These are phyloP conservation scores for Ligustrum vulgare DNA, from an alignment of 257 asterid genomes.

Conservation along the genomic window DNA sequence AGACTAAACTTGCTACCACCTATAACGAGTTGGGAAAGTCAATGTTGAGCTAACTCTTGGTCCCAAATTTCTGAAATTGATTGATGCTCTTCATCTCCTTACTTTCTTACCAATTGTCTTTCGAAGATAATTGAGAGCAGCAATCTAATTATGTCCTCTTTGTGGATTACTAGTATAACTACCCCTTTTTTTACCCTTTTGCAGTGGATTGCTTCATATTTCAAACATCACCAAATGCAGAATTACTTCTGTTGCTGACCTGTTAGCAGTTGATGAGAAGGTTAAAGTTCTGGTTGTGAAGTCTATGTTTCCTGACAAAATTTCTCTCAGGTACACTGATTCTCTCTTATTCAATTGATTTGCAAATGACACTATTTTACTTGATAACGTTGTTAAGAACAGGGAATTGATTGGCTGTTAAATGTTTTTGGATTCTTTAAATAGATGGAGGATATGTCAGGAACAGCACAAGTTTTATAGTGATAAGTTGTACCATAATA, in stretches of 20 bases:
- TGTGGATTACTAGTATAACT: constrained; percentile 6
- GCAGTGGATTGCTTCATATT: constrained; percentile 91
- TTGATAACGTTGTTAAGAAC: background rate
- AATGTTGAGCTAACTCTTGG: background rate
- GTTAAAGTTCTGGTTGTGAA: constrained; percentile 83
- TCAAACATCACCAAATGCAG: constrained; percentile 62
- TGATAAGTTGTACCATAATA: background rate
- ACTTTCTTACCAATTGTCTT: background rate
- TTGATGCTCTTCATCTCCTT: background rate
- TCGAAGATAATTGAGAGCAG: background rate
- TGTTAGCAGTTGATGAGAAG: constrained; percentile 69
- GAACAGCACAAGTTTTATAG: background rate
- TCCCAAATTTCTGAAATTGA: background rate
- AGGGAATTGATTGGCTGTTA: background rate
- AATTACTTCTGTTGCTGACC: constrained; percentile 58
- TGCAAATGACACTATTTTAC: background rate
- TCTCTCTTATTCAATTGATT: background rate
- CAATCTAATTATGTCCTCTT: background rate
- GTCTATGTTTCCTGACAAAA: constrained; percentile 75
- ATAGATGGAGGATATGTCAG: background rate
- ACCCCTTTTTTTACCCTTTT: constrained; percentile 16
- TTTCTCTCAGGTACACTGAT: constrained; percentile 71
- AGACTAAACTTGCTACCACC: background rate
- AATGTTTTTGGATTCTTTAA: background rate
- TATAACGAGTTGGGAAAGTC: background rate